A percentile compares a stretch with the other conserved stretches of the same genome.
phyloP scores from a whole-genome alignment of 2,329 filamentous ascomycete species.

The Epichloe bromicola region DNA sequence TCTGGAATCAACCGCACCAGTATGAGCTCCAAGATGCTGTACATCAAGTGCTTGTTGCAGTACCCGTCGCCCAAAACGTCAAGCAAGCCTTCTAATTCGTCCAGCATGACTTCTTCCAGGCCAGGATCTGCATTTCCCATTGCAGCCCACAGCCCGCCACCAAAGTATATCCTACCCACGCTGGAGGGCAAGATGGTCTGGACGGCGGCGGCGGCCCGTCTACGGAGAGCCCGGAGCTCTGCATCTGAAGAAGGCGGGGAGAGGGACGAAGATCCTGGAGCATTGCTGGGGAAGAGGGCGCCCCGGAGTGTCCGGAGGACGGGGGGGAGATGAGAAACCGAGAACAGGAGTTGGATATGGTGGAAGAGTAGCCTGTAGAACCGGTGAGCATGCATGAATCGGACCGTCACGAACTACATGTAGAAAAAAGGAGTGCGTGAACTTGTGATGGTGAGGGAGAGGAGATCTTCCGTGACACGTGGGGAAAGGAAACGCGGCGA shows the following conservation, averaged over 20 bases:
- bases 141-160: constrained; percentile 21
- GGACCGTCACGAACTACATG: background rate
- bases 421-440: constrained; percentile 6
- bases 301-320: constrained; percentile 60
- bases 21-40: constrained; percentile 67
- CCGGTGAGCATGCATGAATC: constrained; percentile 11
- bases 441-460: constrained; percentile 1
- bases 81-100: constrained; percentile 53
- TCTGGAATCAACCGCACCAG: constrained; percentile 79
- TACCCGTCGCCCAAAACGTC: constrained; percentile 70
- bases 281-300: constrained; percentile 77
- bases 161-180: constrained; percentile 38
- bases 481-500: constrained; percentile 4
- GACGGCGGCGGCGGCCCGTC: constrained; percentile 51
- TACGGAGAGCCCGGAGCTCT: constrained; percentile 48
- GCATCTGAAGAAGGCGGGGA: constrained; percentile 46
- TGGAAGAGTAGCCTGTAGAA: constrained; percentile 43
- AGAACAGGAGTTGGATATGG: constrained; percentile 43
- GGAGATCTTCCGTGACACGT: background rate
- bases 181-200: constrained; percentile 34
- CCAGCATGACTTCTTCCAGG: constrained; percentile 30
- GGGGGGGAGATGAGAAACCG: constrained; percentile 50
- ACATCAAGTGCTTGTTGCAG: constrained; percentile 86
- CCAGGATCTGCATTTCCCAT: constrained; percentile 13
- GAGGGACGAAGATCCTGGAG: constrained; percentile 50